phyloP scores from a whole-genome alignment of 2,329 filamentous ascomycete genomes.

The Aspergillus hiratsukae region DNA sequence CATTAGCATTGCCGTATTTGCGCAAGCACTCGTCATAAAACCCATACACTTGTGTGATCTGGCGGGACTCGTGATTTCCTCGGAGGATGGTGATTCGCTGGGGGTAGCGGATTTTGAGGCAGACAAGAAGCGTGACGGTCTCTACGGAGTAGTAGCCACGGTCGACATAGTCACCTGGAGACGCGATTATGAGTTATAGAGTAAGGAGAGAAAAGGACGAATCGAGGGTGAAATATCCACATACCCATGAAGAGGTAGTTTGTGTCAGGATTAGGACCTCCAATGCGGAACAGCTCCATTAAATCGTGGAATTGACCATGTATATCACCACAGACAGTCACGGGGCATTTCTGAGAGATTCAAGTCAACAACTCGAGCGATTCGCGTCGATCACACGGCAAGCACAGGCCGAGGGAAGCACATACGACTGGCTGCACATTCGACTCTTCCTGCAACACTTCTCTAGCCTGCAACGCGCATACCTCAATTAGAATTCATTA shows the following conservation, averaged over 20 bases:
- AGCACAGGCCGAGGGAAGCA: constrained; percentile 16
- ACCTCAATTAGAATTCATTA: constrained; percentile 13
- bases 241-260: constrained; percentile 99
- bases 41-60: constrained; percentile 98
- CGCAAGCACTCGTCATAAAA: constrained; percentile 99
- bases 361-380: constrained; percentile 18
- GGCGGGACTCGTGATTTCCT: constrained; percentile 97
- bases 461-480: constrained; percentile 64
- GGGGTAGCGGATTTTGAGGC: constrained; percentile 96
- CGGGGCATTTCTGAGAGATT: constrained; percentile 78
- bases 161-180: constrained; percentile 89
- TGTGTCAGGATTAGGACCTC: constrained; percentile 94
- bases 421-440: constrained; percentile 98
- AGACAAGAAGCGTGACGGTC: constrained; percentile 92
- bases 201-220: background rate
- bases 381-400: constrained; percentile 4
- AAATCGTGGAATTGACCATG: constrained; percentile 98
- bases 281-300: constrained; percentile 99
- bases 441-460: constrained; percentile 94
- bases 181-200: constrained; percentile 2
- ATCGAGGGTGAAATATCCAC: constrained; percentile 23
- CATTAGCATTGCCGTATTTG: constrained; percentile 98
- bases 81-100: constrained; percentile 97
- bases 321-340: constrained; percentile 98
- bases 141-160: constrained; percentile 98